These are phyloP conservation scores for Pseudogymnoascus sp. DNA, from an alignment of 2,329 filamentous ascomycete species.

Conservation along the genomic window DNA sequence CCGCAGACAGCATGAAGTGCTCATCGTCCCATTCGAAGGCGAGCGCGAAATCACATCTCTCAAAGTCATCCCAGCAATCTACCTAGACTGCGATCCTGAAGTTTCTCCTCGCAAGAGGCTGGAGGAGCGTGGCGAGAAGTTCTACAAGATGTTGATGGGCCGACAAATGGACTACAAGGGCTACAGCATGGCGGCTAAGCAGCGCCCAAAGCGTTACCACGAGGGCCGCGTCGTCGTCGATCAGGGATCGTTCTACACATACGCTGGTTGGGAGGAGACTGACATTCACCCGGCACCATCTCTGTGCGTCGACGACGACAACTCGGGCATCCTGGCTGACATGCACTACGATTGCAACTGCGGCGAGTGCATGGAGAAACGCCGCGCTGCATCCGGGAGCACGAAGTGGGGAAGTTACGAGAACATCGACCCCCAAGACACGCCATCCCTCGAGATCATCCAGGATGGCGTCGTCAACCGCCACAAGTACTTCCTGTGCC, in stretches of 20 bases:
- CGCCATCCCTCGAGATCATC: conserved; percentile 9
- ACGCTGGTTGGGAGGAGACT: conserved; percentile 18
- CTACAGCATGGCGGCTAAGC: conserved; percentile 16
- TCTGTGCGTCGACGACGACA: conserved; percentile 17
- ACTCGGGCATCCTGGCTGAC: conserved; percentile 16
- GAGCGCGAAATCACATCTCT: conserved; percentile 23
- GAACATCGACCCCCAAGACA: conserved; percentile 17
- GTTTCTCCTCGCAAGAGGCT: conserved; percentile 13
- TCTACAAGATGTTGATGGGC: conserved; percentile 18
- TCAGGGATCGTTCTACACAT: conserved; percentile 18
- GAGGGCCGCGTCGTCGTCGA: conserved; percentile 18
- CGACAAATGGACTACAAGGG: conserved; percentile 21
- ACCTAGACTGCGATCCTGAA: conserved; percentile 12
- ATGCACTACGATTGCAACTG: conserved; percentile 18
- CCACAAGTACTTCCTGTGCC: conserved; percentile 18
- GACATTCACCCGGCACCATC: conserved; percentile 15
- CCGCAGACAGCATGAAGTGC: conserved; percentile 19
- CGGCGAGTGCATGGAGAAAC: conserved; percentile 14
- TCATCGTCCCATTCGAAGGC: conserved; percentile 22
- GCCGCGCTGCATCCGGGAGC: conserved; percentile 15
- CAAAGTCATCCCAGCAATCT: conserved; percentile 21
- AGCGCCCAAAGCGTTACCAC: conserved; percentile 18
- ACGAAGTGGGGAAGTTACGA: conserved; percentile 18
- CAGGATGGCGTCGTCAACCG: not conserved
- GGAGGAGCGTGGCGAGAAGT: conserved; percentile 19